Evolutionary conservation across 192 early-diverging fungal genomes (phyloP).

Genomic region (Coemansia sp.): DNA sequence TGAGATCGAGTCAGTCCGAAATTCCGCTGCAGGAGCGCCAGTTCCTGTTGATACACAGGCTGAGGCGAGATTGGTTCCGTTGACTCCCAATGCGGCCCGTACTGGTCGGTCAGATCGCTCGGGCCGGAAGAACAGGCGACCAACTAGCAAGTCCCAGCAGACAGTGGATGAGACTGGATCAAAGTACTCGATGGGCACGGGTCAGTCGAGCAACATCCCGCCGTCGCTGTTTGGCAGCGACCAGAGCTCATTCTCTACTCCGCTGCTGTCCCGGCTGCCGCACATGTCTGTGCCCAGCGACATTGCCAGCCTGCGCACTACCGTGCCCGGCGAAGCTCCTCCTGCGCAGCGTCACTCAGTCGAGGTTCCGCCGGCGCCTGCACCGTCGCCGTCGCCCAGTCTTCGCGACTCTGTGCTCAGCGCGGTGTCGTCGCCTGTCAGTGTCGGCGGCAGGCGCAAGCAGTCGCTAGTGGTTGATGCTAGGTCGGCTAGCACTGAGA

Average conservation of each 20-base stretch:
- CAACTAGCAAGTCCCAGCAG: slow-evolving; percentile 14
- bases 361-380: neutral
- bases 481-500: slow-evolving; percentile 33
- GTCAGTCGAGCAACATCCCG: slow-evolving; percentile 51
- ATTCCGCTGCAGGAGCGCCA: neutral
- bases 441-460: slow-evolving; percentile 51
- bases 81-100: slow-evolving; percentile 24
- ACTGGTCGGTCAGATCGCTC: neutral
- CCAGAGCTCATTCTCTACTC: slow-evolving; percentile 50
- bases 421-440: slow-evolving; percentile 47
- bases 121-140: neutral
- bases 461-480: slow-evolving; percentile 51
- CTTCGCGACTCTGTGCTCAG: slow-evolving; percentile 24
- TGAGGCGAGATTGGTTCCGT: slow-evolving; percentile 28
- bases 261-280: slow-evolving; percentile 42
- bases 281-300: slow-evolving; percentile 50
- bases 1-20: slow-evolving; percentile 34
- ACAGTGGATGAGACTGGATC: slow-evolving; percentile 26
- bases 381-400: neutral
- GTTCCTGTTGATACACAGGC: neutral
- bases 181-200: slow-evolving; percentile 37
- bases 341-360: neutral
- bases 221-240: slow-evolving; percentile 57
- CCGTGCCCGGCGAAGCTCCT: neutral
- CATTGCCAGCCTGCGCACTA: slow-evolving; percentile 46